These are phyloP conservation scores for Dichotomocladium elegans DNA, from an alignment of 371 early-diverging fungal genomes.

Conservation along the genomic window DNA sequence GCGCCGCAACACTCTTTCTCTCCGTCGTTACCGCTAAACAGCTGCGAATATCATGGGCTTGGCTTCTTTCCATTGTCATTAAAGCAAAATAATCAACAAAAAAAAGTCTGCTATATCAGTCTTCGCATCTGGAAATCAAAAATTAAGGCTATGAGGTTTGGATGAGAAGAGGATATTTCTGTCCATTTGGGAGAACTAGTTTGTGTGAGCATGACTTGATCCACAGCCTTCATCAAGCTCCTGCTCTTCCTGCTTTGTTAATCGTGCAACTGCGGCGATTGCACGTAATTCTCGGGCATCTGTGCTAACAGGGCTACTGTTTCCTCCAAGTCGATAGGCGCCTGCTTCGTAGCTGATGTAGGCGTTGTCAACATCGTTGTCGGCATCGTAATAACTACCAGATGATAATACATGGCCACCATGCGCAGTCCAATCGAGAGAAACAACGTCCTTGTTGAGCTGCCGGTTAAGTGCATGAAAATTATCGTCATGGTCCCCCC, in stretches of 20 bases:
- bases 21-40: constrained; percentile 79
- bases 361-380: constrained; percentile 22
- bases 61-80: too few relatives aligned
- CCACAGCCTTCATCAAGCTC: constrained; percentile 53
- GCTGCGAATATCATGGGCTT: too few relatives aligned
- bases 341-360: constrained; percentile 26
- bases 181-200: too few relatives aligned
- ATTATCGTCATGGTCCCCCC: constrained; percentile 74
- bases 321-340: constrained; percentile 32
- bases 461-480: constrained; percentile 81
- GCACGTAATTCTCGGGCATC: constrained; percentile 26
- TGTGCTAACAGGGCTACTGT: neutral
- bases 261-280: constrained; percentile 28
- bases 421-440: constrained; percentile 61
- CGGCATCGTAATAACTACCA: constrained; percentile 36
- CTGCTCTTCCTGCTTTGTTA: constrained; percentile 47
- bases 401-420: constrained; percentile 40
- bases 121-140: neutral
- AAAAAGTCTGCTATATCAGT: too few relatives aligned
- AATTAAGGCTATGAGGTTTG: neutral
- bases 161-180: neutral
- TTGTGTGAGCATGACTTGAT: too few relatives aligned
- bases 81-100: too few relatives aligned
- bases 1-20: constrained; percentile 76
- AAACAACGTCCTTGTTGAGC: constrained; percentile 69